Percentiles rank a stretch among this genome's conserved stretches.
phyloP scores from a whole-genome alignment of 805 yeast species.

The Wickerhamomyces rabaulensis region DNA sequence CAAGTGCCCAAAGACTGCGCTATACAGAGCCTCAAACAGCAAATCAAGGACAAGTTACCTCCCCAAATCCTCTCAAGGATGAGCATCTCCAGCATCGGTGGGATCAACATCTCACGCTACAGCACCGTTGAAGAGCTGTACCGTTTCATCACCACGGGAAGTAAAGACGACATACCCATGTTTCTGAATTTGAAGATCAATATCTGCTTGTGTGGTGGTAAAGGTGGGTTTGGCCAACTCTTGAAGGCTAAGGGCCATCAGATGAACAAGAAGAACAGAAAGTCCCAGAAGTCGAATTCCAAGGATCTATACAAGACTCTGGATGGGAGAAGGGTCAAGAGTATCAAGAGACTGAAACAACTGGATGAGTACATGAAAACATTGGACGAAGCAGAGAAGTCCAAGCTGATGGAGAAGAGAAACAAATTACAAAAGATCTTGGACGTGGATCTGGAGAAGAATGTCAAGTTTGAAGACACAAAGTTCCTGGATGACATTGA shows the following conservation, averaged over 20 bases:
- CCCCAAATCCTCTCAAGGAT: neutral
- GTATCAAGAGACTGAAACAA: slow-evolving; percentile 31
- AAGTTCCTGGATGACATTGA: slow-evolving; percentile 35
- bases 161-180: neutral
- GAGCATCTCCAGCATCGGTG: slow-evolving; percentile 11
- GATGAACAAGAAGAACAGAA: slow-evolving; percentile 25
- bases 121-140: slow-evolving; percentile 8
- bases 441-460: slow-evolving; percentile 23
- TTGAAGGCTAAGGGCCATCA: slow-evolving; percentile 36
- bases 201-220: slow-evolving; percentile 41
- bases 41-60: slow-evolving; percentile 10
- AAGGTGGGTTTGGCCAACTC: slow-evolving; percentile 45
- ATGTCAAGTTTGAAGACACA: slow-evolving; percentile 31
- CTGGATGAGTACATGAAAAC: slow-evolving; percentile 25
- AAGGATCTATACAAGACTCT: slow-evolving; percentile 33
- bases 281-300: slow-evolving; percentile 17
- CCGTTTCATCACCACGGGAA: neutral
- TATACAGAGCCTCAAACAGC: neutral
- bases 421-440: slow-evolving; percentile 32
- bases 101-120: slow-evolving; percentile 7
- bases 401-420: slow-evolving; percentile 27
- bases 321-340: slow-evolving; percentile 35
- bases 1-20: slow-evolving; percentile 1
- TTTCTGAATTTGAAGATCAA: slow-evolving; percentile 27
- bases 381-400: slow-evolving; percentile 14